Conservation (phyloP, 768 basidiomycete genomes). For the Lyophyllum shimeji region DNA sequence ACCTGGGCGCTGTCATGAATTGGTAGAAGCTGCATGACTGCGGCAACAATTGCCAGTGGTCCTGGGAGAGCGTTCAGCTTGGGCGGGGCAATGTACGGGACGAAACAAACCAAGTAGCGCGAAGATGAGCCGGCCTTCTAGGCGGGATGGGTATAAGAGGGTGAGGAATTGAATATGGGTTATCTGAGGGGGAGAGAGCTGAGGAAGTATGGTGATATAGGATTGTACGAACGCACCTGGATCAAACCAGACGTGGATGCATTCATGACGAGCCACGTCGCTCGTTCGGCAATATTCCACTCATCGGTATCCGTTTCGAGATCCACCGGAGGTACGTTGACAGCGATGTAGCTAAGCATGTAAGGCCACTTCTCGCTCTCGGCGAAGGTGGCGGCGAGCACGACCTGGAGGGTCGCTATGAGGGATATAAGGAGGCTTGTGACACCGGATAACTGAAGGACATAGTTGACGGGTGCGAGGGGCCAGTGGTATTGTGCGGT, state of each 20-base stretch:
- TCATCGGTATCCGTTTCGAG: conserved; percentile 24
- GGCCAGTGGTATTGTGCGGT: conserved; percentile 97
- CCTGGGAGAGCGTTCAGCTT: conserved; percentile 35
- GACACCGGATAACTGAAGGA: conserved; percentile 85
- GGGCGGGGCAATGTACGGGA: conserved; percentile 1
- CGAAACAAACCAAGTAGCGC: conserved; percentile 67
- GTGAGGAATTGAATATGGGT: conserved; percentile 98
- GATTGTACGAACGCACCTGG: conserved; percentile 55
- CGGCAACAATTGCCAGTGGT: conserved; percentile 83
- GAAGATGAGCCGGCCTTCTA: conserved; percentile 87
- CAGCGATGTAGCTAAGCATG: conserved; percentile 90
- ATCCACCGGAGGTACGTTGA: conserved; percentile 66
- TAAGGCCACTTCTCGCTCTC: conserved; percentile 88
- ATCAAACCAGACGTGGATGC: conserved; percentile 81
- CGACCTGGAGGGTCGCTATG: conserved; percentile 74
- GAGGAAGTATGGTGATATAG: not conserved
- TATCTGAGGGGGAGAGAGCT: conserved; percentile 49
- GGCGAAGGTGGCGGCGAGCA: conserved; percentile 55
- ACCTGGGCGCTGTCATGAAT: conserved; percentile 47
- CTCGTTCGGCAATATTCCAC: conserved; percentile 68
- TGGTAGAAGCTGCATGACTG: conserved; percentile 81
- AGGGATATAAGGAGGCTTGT: conserved; percentile 75
- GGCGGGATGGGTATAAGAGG: conserved; percentile 85
- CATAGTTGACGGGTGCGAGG: conserved; percentile 89
- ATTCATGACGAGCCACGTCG: conserved; percentile 87